Percentiles rank a stretch among this genome's conserved stretches.
These are phyloP conservation scores for Aristolochia californica DNA, from an alignment of 164 flowering plant species.

Conservation along the genomic window DNA sequence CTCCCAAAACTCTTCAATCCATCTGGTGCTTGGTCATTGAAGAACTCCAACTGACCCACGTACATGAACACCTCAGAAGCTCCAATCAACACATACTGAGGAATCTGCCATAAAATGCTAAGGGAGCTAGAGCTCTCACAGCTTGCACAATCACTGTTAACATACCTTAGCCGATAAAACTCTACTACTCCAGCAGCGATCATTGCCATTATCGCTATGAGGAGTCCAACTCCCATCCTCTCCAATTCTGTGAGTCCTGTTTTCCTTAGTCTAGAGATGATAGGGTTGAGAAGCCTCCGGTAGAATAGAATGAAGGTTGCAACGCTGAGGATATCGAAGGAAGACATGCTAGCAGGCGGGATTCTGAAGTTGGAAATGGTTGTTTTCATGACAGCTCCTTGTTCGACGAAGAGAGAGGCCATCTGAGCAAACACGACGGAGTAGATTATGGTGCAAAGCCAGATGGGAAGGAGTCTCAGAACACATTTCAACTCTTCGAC, in stretches of 20 bases:
- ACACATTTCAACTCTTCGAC: slow-evolving; percentile 94
- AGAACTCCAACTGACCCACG: slow-evolving; percentile 87
- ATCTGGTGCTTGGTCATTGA: slow-evolving; percentile 81
- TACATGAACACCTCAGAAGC: slow-evolving; percentile 96
- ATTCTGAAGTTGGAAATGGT: slow-evolving; percentile 44
- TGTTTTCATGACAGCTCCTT: slow-evolving; percentile 85
- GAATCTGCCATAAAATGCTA: slow-evolving; percentile 90
- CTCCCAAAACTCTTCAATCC: slow-evolving; percentile 92
- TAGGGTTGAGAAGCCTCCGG: slow-evolving; percentile 57
- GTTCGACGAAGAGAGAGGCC: slow-evolving; percentile 94
- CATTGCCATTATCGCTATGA: slow-evolving; percentile 85
- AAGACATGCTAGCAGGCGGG: slow-evolving; percentile 96
- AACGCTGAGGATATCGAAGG: slow-evolving; percentile 82
- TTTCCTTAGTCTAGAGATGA: slow-evolving; percentile 33
- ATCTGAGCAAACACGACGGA: slow-evolving; percentile 91
- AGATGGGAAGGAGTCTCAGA: slow-evolving; percentile 72
- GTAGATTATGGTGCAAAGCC: slow-evolving; percentile 90
- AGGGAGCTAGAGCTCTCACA: slow-evolving; percentile 70
- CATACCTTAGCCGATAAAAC: slow-evolving; percentile 55
- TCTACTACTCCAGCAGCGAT: slow-evolving; percentile 75
- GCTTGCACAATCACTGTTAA: slow-evolving; percentile 30
- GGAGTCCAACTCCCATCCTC: slow-evolving; percentile 84
- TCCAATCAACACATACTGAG: slow-evolving; percentile 74
- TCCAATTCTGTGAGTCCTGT: slow-evolving; percentile 76
- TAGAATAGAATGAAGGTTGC: slow-evolving; percentile 65